phyloP scores from a whole-genome alignment of 2,329 filamentous ascomycete species.

The Stagonosporopsis cucurbitacearum region DNA sequence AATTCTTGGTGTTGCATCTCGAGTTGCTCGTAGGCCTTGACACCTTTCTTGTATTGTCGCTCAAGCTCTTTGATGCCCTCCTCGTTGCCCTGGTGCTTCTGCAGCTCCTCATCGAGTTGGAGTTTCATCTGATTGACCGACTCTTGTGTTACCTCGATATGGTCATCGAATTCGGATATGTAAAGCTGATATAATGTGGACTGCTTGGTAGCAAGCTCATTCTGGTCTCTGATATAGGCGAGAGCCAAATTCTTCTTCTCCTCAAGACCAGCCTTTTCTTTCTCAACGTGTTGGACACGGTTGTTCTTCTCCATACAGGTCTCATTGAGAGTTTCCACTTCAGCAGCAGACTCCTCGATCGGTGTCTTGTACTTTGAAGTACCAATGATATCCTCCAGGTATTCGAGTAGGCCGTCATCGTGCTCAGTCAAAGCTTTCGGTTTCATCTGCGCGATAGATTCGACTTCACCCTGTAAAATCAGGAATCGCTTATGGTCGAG shows the following conservation, averaged over 20 bases:
- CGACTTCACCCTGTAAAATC: conserved; percentile 96
- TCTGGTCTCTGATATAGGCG: conserved; percentile 88
- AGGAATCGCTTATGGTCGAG: conserved; percentile 98
- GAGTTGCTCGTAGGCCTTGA: conserved; percentile 80
- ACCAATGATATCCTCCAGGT: conserved; percentile 97
- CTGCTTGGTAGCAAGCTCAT: conserved; percentile 88
- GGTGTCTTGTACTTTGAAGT: conserved; percentile 98
- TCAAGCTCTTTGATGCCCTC: conserved; percentile 89
- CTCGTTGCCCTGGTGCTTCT: conserved; percentile 90
- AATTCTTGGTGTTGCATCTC: conserved; percentile 82
- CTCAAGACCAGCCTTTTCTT: conserved; percentile 89
- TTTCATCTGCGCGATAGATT: conserved; percentile 99
- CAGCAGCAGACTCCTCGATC: conserved; percentile 89
- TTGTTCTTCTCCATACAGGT: conserved; percentile 93
- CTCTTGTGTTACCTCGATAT: conserved; percentile 86
- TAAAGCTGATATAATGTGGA: conserved; percentile 93
- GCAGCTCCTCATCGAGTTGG: conserved; percentile 83
- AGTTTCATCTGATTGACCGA: conserved; percentile 89
- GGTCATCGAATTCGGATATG: conserved; percentile 85
- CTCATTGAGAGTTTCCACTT: conserved; percentile 93
- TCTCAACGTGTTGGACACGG: conserved; percentile 96
- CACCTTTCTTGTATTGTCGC: conserved; percentile 80
- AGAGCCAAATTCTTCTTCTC: conserved; percentile 97
- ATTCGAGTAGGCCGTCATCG: conserved; percentile 94
- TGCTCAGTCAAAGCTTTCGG: conserved; percentile 93